Conservation (phyloP, 108 stramenopile species). For the Epithemia pelagica region DNA sequence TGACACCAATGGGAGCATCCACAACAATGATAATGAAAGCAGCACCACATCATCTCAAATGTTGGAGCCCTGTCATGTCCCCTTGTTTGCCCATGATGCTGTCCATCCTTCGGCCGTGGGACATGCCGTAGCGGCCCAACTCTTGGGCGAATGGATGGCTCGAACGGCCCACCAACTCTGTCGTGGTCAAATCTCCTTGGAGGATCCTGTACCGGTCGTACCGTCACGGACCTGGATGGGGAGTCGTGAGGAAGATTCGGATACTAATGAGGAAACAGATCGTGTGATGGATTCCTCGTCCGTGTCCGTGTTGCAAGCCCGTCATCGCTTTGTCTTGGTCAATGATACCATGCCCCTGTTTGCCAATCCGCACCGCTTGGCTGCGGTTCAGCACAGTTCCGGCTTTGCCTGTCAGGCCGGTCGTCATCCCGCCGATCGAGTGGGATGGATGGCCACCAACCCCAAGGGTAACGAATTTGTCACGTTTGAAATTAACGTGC, state of each 20-base stretch:
- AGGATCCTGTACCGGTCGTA: conserved; percentile 11
- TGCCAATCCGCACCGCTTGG: conserved; percentile 28
- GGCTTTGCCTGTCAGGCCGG: conserved; percentile 38
- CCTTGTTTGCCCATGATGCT: conserved; percentile 48
- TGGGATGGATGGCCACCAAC: conserved; percentile 57
- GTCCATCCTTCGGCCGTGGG: conserved; percentile 46
- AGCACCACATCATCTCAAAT: no score
- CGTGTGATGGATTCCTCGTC: no score
- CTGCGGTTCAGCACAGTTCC: conserved; percentile 14
- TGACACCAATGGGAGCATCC: no score
- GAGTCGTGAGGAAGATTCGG: conserved; percentile 19
- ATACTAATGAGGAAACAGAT: neutral
- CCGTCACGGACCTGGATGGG: conserved; percentile 40
- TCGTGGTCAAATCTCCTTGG: conserved; percentile 1
- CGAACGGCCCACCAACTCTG: conserved; percentile 25
- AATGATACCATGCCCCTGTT: conserved; percentile 44
- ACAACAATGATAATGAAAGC: no score
- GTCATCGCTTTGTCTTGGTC: conserved; percentile 42
- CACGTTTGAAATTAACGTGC: conserved; percentile 39
- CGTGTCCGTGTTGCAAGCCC: conserved; percentile 8
- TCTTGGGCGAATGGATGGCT: conserved; percentile 40
- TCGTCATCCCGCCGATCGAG: conserved; percentile 26
- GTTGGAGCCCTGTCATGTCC: conserved; percentile 37
- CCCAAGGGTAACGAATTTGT: conserved; percentile 33
- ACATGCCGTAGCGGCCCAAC: conserved; percentile 39